Evolutionary conservation across 2,329 filamentous ascomycete genomes (phyloP).

Genomic region (Raffaelea albimanens): DNA sequence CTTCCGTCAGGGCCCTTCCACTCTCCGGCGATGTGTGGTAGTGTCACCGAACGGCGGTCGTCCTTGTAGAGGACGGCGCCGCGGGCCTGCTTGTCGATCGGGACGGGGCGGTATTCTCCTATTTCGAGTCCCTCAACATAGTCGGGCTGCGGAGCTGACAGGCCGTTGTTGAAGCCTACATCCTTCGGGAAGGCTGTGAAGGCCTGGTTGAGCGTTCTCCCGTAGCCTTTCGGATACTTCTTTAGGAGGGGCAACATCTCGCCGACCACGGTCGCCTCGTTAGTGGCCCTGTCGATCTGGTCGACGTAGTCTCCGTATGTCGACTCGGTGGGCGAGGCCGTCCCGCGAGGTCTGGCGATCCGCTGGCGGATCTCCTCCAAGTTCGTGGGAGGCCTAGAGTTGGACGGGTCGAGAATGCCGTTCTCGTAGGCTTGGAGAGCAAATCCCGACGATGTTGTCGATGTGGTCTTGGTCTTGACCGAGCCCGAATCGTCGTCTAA

Average conservation of each 20-base stretch:
- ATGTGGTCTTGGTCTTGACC: constrained; percentile 1
- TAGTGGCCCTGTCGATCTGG: not conserved
- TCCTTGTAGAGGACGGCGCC: constrained; percentile 14
- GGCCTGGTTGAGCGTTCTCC: constrained; percentile 7
- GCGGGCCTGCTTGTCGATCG: constrained; percentile 6
- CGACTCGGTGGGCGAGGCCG: constrained; percentile 10
- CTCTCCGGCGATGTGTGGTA: constrained; percentile 20
- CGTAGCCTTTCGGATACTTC: constrained; percentile 2
- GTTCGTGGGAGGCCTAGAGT: constrained; percentile 14
- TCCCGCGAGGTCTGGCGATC: constrained; percentile 4
- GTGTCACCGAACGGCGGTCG: constrained; percentile 11
- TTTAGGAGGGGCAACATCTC: not conserved
- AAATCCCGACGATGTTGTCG: constrained; percentile 9
- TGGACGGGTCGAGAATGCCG: constrained; percentile 9
- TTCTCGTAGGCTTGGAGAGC: constrained; percentile 10
- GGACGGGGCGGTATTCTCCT: constrained; percentile 8
- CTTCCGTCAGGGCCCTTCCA: no score
- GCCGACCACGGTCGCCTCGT: not conserved
- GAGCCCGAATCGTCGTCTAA: no score
- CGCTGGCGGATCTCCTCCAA: constrained; percentile 10
- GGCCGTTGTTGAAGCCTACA: constrained; percentile 18
- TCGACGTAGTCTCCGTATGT: constrained; percentile 9
- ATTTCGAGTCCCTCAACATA: constrained; percentile 17
- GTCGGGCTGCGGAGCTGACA: constrained; percentile 19
- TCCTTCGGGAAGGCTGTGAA: constrained; percentile 18